A percentile compares a stretch with the other conserved stretches of the same genome.
phyloP scores from a whole-genome alignment of 805 yeast genomes.

The Saturnispora ahearnii region DNA sequence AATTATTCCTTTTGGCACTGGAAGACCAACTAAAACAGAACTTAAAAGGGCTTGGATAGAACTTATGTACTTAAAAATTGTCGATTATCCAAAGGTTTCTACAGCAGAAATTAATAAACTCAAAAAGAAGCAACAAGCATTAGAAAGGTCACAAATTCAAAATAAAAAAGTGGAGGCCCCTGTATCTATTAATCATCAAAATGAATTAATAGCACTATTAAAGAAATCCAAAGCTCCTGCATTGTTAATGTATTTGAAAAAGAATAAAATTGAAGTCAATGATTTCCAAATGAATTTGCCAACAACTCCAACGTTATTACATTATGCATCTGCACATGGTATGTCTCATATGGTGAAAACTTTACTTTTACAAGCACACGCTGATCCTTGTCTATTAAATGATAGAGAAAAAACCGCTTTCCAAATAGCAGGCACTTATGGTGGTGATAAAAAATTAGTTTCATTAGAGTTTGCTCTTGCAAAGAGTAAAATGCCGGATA shows the following conservation, averaged over 20 bases:
- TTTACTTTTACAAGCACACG: slow-evolving; percentile 53
- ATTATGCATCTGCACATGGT: slow-evolving; percentile 65
- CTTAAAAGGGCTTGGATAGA: slow-evolving; percentile 78
- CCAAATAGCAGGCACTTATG: slow-evolving; percentile 43
- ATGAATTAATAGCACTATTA: slow-evolving; percentile 48
- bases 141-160: slow-evolving; percentile 17
- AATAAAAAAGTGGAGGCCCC: slow-evolving; percentile 4
- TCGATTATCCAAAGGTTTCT: slow-evolving; percentile 46
- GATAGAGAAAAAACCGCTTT: slow-evolving; percentile 53
- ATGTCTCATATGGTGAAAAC: slow-evolving; percentile 57
- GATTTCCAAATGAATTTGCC: slow-evolving; percentile 44
- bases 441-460: slow-evolving; percentile 45
- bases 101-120: slow-evolving; percentile 21
- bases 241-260: slow-evolving; percentile 50
- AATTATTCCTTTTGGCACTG: slow-evolving; percentile 80
- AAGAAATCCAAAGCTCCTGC: slow-evolving; percentile 74
- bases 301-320: slow-evolving; percentile 65
- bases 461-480: slow-evolving; percentile 59
- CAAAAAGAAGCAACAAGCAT: slow-evolving; percentile 25
- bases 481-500: slow-evolving; percentile 32
- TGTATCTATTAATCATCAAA: slow-evolving; percentile 32
- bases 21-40: slow-evolving; percentile 75
- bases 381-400: slow-evolving; percentile 57
- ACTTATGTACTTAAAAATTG: slow-evolving; percentile 48
- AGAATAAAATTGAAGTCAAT: slow-evolving; percentile 41